Evolutionary conservation across 2,329 filamentous ascomycete genomes (phyloP).

Genomic region (Botrytis deweyae): DNA sequence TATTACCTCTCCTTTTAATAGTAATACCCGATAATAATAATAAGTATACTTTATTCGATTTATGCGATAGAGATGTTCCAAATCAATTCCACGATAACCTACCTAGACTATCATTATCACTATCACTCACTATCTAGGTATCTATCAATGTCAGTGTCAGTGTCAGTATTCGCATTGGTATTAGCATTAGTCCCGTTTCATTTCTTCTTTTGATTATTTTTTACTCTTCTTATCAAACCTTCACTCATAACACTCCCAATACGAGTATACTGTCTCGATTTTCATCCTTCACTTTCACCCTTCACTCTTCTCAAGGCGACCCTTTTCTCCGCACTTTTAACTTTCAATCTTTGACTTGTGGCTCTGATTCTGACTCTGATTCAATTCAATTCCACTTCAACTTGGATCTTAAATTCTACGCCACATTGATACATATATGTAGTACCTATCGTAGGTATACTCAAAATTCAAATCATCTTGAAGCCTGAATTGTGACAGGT

Average conservation of each 20-base stretch:
- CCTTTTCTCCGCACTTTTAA: not conserved
- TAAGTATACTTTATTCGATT: not conserved
- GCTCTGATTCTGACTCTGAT: too few species aligned
- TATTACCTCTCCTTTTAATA: not conserved
- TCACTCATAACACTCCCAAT: not conserved
- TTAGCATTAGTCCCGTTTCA: not conserved
- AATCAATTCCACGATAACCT: too few species aligned
- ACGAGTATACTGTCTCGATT: not conserved
- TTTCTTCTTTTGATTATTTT: not conserved
- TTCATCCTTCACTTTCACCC: not conserved
- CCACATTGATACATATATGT: slow-evolving; percentile 8
- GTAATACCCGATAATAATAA: too few species aligned
- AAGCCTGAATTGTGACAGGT: slow-evolving; percentile 9
- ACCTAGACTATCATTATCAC: too few species aligned
- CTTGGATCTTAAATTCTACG: not conserved
- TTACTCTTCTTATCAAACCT: not conserved
- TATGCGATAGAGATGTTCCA: too few species aligned
- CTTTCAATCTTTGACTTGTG: not conserved
- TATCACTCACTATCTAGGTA: too few species aligned
- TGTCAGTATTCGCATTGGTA: not conserved
- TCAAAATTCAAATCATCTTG: not conserved
- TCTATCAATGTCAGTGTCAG: not conserved
- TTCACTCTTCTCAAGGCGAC: not conserved
- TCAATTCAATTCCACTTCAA: not conserved
- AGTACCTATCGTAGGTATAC: too few species aligned